Conservation (phyloP, 257 asterid genomes). For the Solanum bulbocastanum region DNA sequence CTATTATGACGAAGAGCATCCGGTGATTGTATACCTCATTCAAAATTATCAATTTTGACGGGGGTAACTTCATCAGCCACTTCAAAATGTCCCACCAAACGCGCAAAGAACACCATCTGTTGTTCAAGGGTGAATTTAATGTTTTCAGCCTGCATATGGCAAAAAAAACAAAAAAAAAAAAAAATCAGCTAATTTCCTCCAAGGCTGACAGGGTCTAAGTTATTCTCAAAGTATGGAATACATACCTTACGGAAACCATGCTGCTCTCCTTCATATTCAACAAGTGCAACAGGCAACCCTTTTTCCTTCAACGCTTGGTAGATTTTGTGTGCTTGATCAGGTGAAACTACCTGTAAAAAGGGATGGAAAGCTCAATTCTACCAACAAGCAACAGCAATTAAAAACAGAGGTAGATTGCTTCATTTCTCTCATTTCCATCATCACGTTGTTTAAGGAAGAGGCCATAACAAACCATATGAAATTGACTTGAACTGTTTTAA, state of each 20-base stretch:
- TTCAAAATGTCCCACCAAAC: conserved; percentile 51
- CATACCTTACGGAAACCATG: conserved; percentile 90
- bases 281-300: conserved; percentile 82
- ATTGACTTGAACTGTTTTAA: background rate
- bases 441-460: background rate
- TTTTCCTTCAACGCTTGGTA: conserved; percentile 68
- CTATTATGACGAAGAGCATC: background rate
- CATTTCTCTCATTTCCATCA: background rate
- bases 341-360: conserved; percentile 66
- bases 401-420: background rate
- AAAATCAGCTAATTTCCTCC: background rate
- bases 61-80: conserved; percentile 78
- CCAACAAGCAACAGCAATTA: background rate
- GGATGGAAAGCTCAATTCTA: background rate
- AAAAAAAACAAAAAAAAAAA: background rate
- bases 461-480: background rate
- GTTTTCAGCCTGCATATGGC: conserved; percentile 63
- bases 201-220: background rate
- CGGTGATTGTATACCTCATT: conserved; percentile 21
- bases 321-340: conserved; percentile 82
- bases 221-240: background rate
- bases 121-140: conserved; percentile 89
- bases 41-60: conserved; percentile 59
- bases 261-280: conserved; percentile 89
- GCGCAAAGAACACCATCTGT: conserved; percentile 89